These are phyloP conservation scores for Globisporangium cystogenes DNA, from an alignment of 352 stramenopile species.

Conservation along the genomic window DNA sequence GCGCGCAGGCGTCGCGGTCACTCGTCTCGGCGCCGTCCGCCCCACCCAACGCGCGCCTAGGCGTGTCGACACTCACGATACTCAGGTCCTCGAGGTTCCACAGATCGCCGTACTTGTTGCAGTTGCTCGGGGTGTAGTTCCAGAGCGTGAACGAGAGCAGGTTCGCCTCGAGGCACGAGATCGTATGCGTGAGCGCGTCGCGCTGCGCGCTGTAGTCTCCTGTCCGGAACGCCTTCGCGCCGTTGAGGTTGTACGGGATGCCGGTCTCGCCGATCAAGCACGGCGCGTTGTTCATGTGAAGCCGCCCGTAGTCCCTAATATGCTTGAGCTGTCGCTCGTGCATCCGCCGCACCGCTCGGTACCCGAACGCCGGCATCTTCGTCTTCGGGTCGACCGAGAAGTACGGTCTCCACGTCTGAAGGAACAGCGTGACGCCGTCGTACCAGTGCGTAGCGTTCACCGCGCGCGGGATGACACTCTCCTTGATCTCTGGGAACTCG, in stretches of 20 bases:
- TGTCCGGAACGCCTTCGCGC: conserved; percentile 29
- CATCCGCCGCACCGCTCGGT: conserved; percentile 40
- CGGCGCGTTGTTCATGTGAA: conserved; percentile 54
- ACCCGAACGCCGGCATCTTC: conserved; percentile 61
- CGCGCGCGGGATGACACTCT: conserved; percentile 43
- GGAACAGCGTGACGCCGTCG: conserved; percentile 86
- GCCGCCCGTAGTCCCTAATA: conserved; percentile 47
- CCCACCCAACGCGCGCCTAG: neutral
- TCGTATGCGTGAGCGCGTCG: conserved; percentile 72
- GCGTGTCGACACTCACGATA: conserved; percentile 47
- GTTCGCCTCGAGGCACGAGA: conserved; percentile 64
- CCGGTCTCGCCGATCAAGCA: conserved; percentile 69
- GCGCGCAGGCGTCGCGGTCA: conserved; percentile 33
- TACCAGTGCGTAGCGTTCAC: conserved; percentile 91
- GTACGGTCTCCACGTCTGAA: conserved; percentile 58
- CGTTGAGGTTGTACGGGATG: conserved; percentile 69
- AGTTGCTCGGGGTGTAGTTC: conserved; percentile 86
- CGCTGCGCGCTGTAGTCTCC: conserved; percentile 46
- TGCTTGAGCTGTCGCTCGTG: conserved; percentile 52
- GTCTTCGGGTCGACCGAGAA: conserved; percentile 71
- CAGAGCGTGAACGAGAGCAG: conserved; percentile 86
- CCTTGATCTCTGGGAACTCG: conserved; percentile 64
- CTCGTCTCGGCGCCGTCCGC: too few relatives aligned
- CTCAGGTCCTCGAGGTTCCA: conserved; percentile 89
- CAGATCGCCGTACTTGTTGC: conserved; percentile 66